These are phyloP conservation scores for Aspergillus melleus DNA, from an alignment of 2,329 filamentous ascomycete species.

Conservation along the genomic window DNA sequence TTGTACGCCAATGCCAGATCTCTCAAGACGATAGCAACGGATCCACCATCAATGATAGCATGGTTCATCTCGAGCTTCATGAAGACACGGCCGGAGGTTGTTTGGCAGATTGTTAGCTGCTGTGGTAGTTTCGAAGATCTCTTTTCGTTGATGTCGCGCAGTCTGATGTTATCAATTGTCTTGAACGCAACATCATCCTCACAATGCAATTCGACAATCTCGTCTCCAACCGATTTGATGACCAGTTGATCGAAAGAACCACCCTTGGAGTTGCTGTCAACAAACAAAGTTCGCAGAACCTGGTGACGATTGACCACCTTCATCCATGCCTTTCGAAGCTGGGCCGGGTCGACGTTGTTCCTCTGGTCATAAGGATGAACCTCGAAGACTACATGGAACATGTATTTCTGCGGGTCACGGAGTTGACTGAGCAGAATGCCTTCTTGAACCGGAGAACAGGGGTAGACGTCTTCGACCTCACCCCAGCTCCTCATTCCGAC, in stretches of 20 bases:
- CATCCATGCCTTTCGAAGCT: slow-evolving; percentile 35
- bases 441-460: slow-evolving; percentile 39
- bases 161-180: slow-evolving; percentile 28
- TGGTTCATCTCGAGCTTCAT: slow-evolving; percentile 42
- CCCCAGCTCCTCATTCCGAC: slow-evolving; percentile 32
- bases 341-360: slow-evolving; percentile 25
- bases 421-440: slow-evolving; percentile 40
- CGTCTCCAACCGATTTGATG: slow-evolving; percentile 26
- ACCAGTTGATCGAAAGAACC: slow-evolving; percentile 41
- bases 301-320: slow-evolving; percentile 33
- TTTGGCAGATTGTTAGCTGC: slow-evolving; percentile 36
- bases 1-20: slow-evolving; percentile 36
- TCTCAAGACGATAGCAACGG: slow-evolving; percentile 32
- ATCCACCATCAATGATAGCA: slow-evolving; percentile 39
- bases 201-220: slow-evolving; percentile 32
- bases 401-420: slow-evolving; percentile 36
- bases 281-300: slow-evolving; percentile 35
- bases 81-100: slow-evolving; percentile 29
- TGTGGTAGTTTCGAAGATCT: slow-evolving; percentile 32
- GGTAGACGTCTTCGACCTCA: slow-evolving; percentile 37
- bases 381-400: slow-evolving; percentile 39
- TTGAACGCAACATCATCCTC: slow-evolving; percentile 28
- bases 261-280: slow-evolving; percentile 35
- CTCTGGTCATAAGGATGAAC: slow-evolving; percentile 23
- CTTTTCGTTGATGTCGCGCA: slow-evolving; percentile 25